These are phyloP conservation scores for Phytophthora boehmeriae DNA, from an alignment of 352 stramenopile species.

Conservation along the genomic window DNA sequence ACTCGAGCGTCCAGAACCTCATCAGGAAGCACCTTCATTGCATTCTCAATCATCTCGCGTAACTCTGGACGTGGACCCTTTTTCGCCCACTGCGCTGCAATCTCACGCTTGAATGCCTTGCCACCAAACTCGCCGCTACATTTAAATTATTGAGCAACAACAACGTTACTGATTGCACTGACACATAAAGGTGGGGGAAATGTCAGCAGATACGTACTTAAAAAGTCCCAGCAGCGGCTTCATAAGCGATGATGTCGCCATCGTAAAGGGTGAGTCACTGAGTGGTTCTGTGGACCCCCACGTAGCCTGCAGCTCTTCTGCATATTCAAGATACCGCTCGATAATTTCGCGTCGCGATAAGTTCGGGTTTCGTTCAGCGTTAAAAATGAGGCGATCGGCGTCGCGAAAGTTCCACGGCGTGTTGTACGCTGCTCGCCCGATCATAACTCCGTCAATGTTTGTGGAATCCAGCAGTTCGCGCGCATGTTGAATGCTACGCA, in stretches of 20 bases:
- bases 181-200: neutral
- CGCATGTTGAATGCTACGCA: conserved; percentile 93
- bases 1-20: conserved; percentile 73
- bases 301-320: conserved; percentile 71
- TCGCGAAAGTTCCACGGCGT: conserved; percentile 89
- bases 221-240: conserved; percentile 82
- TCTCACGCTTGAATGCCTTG: conserved; percentile 83
- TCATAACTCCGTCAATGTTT: conserved; percentile 90
- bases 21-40: conserved; percentile 70
- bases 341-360: conserved; percentile 88
- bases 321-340: conserved; percentile 87
- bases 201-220: conserved; percentile 51
- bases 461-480: conserved; percentile 85
- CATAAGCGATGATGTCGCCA: conserved; percentile 81
- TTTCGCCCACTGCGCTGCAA: conserved; percentile 67
- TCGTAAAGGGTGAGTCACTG: conserved; percentile 61
- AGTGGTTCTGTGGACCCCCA: conserved; percentile 64
- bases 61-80: conserved; percentile 70
- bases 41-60: conserved; percentile 75
- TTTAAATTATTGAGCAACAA: conserved; percentile 7
- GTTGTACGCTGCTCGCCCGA: conserved; percentile 90
- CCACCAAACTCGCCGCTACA: conserved; percentile 73
- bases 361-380: conserved; percentile 69
- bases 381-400: conserved; percentile 86
- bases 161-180: conserved; percentile 2